These are phyloP conservation scores for Saraca asoca DNA, from an alignment of 331 rosid species.

Conservation along the genomic window DNA sequence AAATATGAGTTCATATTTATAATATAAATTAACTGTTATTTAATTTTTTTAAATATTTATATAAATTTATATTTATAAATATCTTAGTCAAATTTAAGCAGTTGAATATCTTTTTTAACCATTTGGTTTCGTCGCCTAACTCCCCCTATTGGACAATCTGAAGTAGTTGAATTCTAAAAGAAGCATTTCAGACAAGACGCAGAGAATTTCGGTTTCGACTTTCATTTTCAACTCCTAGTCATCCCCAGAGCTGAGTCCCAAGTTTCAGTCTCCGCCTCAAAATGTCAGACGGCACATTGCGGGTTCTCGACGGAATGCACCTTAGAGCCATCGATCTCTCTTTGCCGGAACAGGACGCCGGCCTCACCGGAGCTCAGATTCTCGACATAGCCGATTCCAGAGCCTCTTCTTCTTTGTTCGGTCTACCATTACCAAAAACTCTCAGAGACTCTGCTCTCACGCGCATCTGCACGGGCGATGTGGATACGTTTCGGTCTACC, in stretches of 20 bases:
- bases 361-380: slow-evolving; percentile 57
- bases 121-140: too few species aligned
- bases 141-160: too few species aligned
- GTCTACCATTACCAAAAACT: slow-evolving; percentile 57
- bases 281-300: slow-evolving; percentile 75
- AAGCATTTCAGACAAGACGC: background rate
- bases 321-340: slow-evolving; percentile 56
- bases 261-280: slow-evolving; percentile 22
- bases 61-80: too few species aligned
- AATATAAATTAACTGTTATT: too few species aligned
- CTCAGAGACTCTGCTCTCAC: slow-evolving; percentile 60
- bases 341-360: slow-evolving; percentile 29
- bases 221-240: background rate
- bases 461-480: slow-evolving; percentile 44
- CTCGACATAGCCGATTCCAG: slow-evolving; percentile 69
- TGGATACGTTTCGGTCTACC: slow-evolving; percentile 40
- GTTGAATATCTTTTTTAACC: too few species aligned
- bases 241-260: slow-evolving; percentile 12
- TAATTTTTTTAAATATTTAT: too few species aligned
- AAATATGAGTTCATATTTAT: too few species aligned
- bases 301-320: slow-evolving; percentile 68
- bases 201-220: background rate
- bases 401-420: slow-evolving; percentile 59
- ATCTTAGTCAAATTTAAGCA: too few species aligned
- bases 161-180: too few species aligned